Conservation (phyloP, 2,329 filamentous ascomycete species). For the Penicillium rolfsii region DNA sequence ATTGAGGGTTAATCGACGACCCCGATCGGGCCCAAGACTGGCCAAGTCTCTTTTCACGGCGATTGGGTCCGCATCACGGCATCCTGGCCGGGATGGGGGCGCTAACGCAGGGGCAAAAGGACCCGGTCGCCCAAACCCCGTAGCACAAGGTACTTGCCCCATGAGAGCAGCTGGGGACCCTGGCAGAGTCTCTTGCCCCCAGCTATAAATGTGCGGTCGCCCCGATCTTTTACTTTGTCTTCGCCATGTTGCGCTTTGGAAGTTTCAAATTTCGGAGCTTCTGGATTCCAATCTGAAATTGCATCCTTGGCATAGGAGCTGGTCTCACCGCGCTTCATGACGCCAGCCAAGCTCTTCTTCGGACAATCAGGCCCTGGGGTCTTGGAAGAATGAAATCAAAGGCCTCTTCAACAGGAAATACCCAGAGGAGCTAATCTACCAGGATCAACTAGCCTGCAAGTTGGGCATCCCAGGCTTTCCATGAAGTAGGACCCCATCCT, state of each 20-base stretch:
- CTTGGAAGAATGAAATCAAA: too few species aligned
- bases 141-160: constrained; percentile 28
- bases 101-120: constrained; percentile 19
- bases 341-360: neutral
- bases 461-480: neutral
- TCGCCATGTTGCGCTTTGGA: neutral
- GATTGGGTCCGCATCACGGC: neutral
- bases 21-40: neutral
- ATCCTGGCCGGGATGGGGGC: constrained; percentile 5
- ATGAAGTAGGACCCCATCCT: neutral
- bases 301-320: too few species aligned
- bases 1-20: neutral
- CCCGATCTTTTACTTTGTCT: neutral
- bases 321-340: neutral
- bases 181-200: constrained; percentile 13
- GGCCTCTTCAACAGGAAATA: neutral
- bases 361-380: neutral
- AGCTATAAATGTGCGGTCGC: constrained; percentile 17
- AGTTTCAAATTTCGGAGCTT: too few species aligned
- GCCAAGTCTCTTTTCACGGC: neutral
- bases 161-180: constrained; percentile 24
- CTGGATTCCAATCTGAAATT: neutral
- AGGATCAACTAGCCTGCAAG: neutral
- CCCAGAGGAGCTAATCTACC: neutral
- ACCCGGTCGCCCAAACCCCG: constrained; percentile 13